Percentiles rank a stretch among this genome's conserved stretches.
Conservation (phyloP, 306 rosid genomes). For the Ormosia semicastrata region DNA sequence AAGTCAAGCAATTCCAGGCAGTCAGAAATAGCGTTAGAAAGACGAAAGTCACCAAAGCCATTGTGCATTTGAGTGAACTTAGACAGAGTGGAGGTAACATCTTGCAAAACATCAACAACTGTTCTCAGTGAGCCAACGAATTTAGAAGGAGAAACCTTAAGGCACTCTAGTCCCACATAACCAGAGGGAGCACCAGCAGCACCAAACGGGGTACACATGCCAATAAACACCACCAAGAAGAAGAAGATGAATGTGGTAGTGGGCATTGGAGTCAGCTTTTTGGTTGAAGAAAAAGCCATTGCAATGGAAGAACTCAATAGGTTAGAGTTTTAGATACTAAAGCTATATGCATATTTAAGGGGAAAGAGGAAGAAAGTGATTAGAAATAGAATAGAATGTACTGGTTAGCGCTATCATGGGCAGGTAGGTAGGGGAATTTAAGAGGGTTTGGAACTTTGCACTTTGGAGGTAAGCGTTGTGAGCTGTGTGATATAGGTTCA, state of each 20-base stretch:
- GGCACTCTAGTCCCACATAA: neutral
- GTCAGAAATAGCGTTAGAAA: constrained; percentile 58
- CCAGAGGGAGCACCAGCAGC: neutral
- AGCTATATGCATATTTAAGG: constrained; percentile 21
- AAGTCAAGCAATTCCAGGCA: constrained; percentile 70
- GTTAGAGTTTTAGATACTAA: neutral
- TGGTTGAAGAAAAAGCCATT: constrained; percentile 24
- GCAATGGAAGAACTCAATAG: neutral
- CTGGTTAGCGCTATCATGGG: constrained; percentile 18
- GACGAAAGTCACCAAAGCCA: constrained; percentile 37
- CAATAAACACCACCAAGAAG: constrained; percentile 7
- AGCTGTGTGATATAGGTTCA: neutral
- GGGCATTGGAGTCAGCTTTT: neutral
- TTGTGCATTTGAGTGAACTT: neutral
- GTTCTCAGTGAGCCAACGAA: constrained; percentile 35
- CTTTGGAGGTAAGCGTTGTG: neutral
- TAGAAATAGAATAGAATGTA: neutral
- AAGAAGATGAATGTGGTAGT: neutral
- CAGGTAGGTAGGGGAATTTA: constrained; percentile 51
- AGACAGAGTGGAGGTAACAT: constrained; percentile 47
- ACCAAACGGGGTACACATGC: neutral
- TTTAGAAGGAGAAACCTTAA: constrained; percentile 41
- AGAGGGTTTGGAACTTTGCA: constrained; percentile 9
- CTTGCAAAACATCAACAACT: constrained; percentile 25
- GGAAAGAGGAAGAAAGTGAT: neutral